Conservation (phyloP, 768 basidiomycete genomes). For the Cystoderma amianthinum region DNA sequence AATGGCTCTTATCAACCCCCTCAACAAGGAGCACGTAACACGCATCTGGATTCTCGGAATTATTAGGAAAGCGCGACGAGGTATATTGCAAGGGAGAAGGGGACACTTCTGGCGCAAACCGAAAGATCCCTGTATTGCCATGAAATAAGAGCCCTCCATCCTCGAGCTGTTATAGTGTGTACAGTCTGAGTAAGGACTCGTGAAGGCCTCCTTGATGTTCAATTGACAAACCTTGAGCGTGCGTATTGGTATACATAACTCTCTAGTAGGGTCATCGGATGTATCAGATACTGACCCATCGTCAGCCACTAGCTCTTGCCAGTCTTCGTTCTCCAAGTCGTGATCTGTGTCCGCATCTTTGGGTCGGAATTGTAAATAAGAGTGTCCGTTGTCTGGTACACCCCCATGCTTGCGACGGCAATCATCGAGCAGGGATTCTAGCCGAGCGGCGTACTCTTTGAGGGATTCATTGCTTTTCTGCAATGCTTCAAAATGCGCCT, state of each 20-base stretch:
- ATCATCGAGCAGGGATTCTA: conserved; percentile 35
- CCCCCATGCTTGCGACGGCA: conserved; percentile 30
- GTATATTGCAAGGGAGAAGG: conserved; percentile 9
- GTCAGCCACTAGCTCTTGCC: too few relatives aligned
- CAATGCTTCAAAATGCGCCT: conserved; percentile 39
- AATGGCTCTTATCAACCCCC: conserved; percentile 26
- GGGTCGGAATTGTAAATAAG: conserved; percentile 23
- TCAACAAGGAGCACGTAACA: conserved; percentile 36
- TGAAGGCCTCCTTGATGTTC: too few relatives aligned
- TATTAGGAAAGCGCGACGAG: conserved; percentile 36
- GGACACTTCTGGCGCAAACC: conserved; percentile 21
- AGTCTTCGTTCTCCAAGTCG: conserved; percentile 11
- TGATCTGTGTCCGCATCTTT: conserved; percentile 13
- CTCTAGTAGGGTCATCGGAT: too few relatives aligned
- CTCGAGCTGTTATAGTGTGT: too few relatives aligned
- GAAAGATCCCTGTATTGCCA: conserved; percentile 36
- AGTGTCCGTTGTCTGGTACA: conserved; percentile 15
- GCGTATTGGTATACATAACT: too few relatives aligned
- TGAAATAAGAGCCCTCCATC: conserved; percentile 25
- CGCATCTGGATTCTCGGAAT: conserved; percentile 25
- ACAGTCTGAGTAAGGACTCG: too few relatives aligned
- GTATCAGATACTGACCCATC: too few relatives aligned
- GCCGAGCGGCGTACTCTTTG: conserved; percentile 28
- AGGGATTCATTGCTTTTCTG: conserved; percentile 31
- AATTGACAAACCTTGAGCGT: too few relatives aligned